Evolutionary conservation across 2,329 filamentous ascomycete genomes (phyloP).

Genomic region (Mollisia scopiformis): DNA sequence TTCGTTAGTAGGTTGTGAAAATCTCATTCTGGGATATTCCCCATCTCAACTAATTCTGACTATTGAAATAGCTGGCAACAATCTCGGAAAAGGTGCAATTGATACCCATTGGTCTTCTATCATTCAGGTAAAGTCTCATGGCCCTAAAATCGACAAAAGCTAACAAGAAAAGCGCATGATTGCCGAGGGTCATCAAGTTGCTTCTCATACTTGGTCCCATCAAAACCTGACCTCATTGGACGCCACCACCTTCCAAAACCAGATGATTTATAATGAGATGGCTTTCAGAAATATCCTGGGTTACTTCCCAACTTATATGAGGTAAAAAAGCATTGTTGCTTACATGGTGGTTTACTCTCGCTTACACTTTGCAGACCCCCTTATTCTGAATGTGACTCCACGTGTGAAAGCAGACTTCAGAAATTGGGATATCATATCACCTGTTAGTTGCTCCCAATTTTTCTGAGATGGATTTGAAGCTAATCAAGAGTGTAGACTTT

Average conservation of each 20-base stretch:
- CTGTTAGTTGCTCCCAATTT: constrained; percentile 29
- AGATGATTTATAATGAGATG: constrained; percentile 57
- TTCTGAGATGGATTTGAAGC: neutral
- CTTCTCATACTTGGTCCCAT: constrained; percentile 60
- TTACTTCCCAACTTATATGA: constrained; percentile 57
- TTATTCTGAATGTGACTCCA: constrained; percentile 47
- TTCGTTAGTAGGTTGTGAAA: constrained; percentile 48
- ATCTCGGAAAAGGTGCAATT: constrained; percentile 45
- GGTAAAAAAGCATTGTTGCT: constrained; percentile 5
- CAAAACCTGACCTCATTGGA: constrained; percentile 49
- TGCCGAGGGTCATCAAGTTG: constrained; percentile 57
- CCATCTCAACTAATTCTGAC: constrained; percentile 6
- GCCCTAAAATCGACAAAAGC: neutral
- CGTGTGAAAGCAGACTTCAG: constrained; percentile 40
- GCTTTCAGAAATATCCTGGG: constrained; percentile 58
- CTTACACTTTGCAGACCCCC: constrained; percentile 38
- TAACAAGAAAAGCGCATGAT: constrained; percentile 26
- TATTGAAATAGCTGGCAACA: constrained; percentile 47
- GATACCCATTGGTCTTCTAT: constrained; percentile 47
- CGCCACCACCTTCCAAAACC: constrained; percentile 46
- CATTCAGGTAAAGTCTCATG: constrained; percentile 38
- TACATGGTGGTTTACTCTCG: neutral
- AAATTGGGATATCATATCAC: constrained; percentile 50
- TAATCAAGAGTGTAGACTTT: constrained; percentile 38
- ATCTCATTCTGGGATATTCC: no score